A percentile compares a stretch with the other conserved stretches of the same genome.
phyloP scores from a whole-genome alignment of 1,139 yeast genomes.

The Trichomonascaceae sp. region DNA sequence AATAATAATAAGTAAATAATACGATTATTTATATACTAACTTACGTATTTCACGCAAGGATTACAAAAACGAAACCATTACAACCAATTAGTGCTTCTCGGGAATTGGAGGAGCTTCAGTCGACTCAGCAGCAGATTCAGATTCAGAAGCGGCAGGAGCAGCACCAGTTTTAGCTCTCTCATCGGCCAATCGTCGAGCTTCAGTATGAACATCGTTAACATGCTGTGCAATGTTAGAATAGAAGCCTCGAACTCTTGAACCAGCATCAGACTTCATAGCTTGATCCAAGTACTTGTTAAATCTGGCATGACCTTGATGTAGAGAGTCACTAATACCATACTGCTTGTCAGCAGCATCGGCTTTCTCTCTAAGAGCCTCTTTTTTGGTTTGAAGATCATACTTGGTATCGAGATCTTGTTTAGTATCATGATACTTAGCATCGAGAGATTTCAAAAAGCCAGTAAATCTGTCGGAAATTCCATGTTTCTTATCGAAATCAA shows the following conservation, averaged over 20 bases:
- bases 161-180: constrained; percentile 27
- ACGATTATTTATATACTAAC: neutral
- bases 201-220: constrained; percentile 60
- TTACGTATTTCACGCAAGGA: neutral
- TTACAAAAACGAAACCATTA: neutral
- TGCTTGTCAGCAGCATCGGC: constrained; percentile 41
- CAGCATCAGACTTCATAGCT: constrained; percentile 41
- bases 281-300: constrained; percentile 46
- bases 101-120: neutral
- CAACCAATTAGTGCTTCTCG: neutral
- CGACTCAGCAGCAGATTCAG: neutral
- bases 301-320: constrained; percentile 32
- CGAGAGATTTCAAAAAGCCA: constrained; percentile 49
- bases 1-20: neutral
- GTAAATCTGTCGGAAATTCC: constrained; percentile 57
- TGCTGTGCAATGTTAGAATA: constrained; percentile 50
- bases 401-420: constrained; percentile 7
- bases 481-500: constrained; percentile 57
- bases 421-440: constrained; percentile 46
- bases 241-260: constrained; percentile 47
- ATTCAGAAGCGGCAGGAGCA: neutral
- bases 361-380: constrained; percentile 40
- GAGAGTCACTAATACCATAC: constrained; percentile 35
- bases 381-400: constrained; percentile 6
- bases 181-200: constrained; percentile 65